These are phyloP conservation scores for Flaveria linearis DNA, from an alignment of 129 eudicot genomes.

Conservation along the genomic window DNA sequence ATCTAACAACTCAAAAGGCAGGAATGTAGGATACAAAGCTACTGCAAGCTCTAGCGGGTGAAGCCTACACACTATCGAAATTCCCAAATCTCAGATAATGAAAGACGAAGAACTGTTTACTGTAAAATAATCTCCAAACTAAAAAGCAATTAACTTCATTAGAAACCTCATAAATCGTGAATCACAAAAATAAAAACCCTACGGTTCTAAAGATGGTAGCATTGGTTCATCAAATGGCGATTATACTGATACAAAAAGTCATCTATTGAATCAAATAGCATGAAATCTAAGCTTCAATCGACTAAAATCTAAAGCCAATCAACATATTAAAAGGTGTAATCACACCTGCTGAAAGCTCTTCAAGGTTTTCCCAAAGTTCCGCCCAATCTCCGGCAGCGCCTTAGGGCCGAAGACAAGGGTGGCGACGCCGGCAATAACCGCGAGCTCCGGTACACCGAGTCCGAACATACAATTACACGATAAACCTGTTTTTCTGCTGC, in stretches of 20 bases:
- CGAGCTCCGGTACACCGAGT: conserved; percentile 89
- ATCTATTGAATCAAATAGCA: conserved; percentile 7
- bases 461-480: conserved; percentile 71
- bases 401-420: conserved; percentile 88
- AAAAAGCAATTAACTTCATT: no score
- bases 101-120: no score
- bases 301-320: background rate
- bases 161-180: no score
- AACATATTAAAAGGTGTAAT: background rate
- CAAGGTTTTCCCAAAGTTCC: conserved; percentile 77
- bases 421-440: conserved; percentile 81
- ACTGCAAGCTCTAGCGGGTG: no score
- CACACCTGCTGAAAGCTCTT: conserved; percentile 88
- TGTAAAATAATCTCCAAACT: no score
- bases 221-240: background rate
- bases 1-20: no score
- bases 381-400: conserved; percentile 83
- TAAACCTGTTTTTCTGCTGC: conserved; percentile 32
- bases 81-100: no score
- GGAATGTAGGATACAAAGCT: no score
- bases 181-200: no score
- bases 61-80: no score
- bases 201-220: background rate
- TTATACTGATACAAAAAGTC: background rate
- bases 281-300: background rate